Evolutionary conservation across 768 basidiomycete species (phyloP), one percentile per base, ranked within the genome.

Genomic region (Termitomyces sp.): DNA sequence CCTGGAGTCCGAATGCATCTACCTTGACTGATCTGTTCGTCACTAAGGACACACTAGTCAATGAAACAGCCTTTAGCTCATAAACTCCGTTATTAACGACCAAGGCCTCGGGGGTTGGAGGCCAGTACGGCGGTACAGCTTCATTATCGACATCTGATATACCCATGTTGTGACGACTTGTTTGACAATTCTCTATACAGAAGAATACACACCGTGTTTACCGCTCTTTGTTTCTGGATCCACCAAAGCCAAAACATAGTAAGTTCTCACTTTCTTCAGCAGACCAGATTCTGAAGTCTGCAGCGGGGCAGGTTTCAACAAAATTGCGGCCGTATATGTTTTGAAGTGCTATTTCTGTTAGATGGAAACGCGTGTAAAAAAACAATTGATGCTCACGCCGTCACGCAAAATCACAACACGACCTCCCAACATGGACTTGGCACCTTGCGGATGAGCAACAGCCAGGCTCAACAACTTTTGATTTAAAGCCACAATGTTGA

Each of bases 351-450:
- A 63, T 30, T 30, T 44, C 26, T 41, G 22, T 17, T 35, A 28
- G 46, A 26, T 30, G n/a, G 24, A 17, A 26, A 53, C 1, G 38
- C 28, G 10, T n/a, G 34, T 22, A 38, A 56, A 37, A 56, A 37
- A 42, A 43, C 11, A n/a, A 28, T 5, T 3, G 22, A 21, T 22
- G 67, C 85, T 63, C 70, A 97, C 96, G 38, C 80, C 79, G 65
- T 98, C 87, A 46, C 85, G 82, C 35, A 99, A 72, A 35, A 98
- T 69, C 2, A 98, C 83, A 19, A 98, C 83, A 52, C 97, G 78
- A 3, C 96, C 96, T 0, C 83, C 65, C 15, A 74, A 68, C 45
- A 98, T 70, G 5, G 81, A 69, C 71, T 90, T 94, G 15, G 73
- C 72, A 3, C 88, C 90, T 58, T 85, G 83, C 26, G 80, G 77